These are phyloP conservation scores for Trichoderma aggressivum DNA, from an alignment of 2,329 filamentous ascomycete species.

Conservation along the genomic window DNA sequence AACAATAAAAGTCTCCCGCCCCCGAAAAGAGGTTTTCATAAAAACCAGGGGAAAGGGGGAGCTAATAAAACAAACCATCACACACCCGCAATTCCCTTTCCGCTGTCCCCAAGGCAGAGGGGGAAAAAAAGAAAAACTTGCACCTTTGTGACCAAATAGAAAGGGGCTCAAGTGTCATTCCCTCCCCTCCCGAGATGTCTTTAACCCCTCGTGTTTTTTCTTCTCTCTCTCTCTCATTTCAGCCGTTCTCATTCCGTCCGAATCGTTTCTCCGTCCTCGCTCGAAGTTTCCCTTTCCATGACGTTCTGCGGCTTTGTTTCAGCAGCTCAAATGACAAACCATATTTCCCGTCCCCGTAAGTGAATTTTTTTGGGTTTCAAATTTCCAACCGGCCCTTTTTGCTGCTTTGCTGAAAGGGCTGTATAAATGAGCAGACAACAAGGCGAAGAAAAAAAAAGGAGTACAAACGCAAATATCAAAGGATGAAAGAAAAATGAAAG, in stretches of 20 bases:
- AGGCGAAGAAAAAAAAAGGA: not conserved
- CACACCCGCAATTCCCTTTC: not conserved
- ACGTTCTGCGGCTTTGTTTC: not conserved
- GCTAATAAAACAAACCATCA: not conserved
- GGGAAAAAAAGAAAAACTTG: not conserved
- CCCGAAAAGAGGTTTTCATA: not conserved
- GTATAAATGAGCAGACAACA: not conserved
- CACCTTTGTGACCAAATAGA: not conserved
- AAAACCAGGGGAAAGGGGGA: not conserved
- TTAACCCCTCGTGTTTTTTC: not conserved
- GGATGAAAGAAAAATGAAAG: not conserved
- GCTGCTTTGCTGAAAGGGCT: not conserved
- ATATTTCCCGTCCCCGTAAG: not conserved
- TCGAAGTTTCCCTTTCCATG: not conserved
- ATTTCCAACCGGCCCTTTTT: constrained; percentile 4
- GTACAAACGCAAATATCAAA: not conserved
- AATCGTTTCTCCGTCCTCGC: not conserved
- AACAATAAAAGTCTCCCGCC: not conserved
- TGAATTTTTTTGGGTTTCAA: constrained; percentile 3
- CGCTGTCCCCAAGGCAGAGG: not conserved
- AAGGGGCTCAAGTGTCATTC: not conserved
- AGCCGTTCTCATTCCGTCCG: not conserved
- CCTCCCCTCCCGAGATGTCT: not conserved
- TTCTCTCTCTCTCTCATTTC: not conserved
- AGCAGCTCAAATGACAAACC: not conserved